Evolutionary conservation across 805 yeast species (phyloP).

Genomic region (Yamadazyma laniorum): DNA sequence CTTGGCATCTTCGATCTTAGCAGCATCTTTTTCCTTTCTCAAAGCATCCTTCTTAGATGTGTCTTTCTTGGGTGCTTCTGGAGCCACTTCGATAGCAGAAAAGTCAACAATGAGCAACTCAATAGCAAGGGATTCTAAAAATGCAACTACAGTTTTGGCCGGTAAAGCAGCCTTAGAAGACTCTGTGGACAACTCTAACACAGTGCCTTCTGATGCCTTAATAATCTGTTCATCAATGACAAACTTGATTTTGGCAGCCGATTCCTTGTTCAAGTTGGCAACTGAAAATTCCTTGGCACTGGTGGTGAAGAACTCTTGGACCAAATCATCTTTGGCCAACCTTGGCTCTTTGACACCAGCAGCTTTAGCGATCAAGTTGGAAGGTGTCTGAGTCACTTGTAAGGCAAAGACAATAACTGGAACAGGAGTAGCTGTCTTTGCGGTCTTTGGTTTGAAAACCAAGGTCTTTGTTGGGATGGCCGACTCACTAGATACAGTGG

Average conservation of each 20-base stretch:
- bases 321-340: slow-evolving; percentile 79
- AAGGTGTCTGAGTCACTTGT: slow-evolving; percentile 66
- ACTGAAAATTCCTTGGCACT: slow-evolving; percentile 61
- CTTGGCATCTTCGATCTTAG: slow-evolving; percentile 78
- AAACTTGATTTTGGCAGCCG: slow-evolving; percentile 58
- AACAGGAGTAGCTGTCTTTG: slow-evolving; percentile 73
- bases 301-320: slow-evolving; percentile 57
- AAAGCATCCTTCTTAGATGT: slow-evolving; percentile 26
- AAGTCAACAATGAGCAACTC: slow-evolving; percentile 57
- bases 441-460: slow-evolving; percentile 89
- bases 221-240: slow-evolving; percentile 53
- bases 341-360: slow-evolving; percentile 82
- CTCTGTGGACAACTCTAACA: slow-evolving; percentile 49
- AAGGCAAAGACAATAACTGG: slow-evolving; percentile 82
- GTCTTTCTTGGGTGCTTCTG: slow-evolving; percentile 14
- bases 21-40: slow-evolving; percentile 42
- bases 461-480: slow-evolving; percentile 65
- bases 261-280: slow-evolving; percentile 45
- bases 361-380: slow-evolving; percentile 59
- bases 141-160: slow-evolving; percentile 46
- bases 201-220: slow-evolving; percentile 29
- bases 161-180: slow-evolving; percentile 50
- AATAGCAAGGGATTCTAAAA: slow-evolving; percentile 48
- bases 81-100: slow-evolving; percentile 38
- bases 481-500: slow-evolving; percentile 50